Evolutionary conservation across 2,329 filamentous ascomycete species (phyloP), one percentile per base, ranked within the genome.

Genomic region (Hymenoscyphus linearis): DNA sequence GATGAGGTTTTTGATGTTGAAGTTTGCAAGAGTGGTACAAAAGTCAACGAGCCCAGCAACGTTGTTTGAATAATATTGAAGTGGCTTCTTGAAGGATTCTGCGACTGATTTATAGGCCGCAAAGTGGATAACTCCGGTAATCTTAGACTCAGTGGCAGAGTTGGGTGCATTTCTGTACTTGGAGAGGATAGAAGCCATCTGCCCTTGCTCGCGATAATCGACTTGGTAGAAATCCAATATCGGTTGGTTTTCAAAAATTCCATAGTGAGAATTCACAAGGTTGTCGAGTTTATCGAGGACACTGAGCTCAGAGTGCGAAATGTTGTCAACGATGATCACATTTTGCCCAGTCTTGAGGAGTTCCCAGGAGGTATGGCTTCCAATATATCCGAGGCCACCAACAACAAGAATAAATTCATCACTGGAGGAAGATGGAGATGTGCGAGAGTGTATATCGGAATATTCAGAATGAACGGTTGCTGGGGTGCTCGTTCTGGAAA

Each of bases 11-110:
- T 83, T 85, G 73, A 88, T 85, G 55, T 79, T 76, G 68, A 82
- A 82, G 61, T 83, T 77, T 58, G 80, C 79, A 36, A 87, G 78
- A 2, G 80, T 76, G 22, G 77, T 74, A 25, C 85, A 77, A 60
- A 88, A 80, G 62, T 85, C 79, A 52, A 88, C 76, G 5, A 87
- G 75, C 0, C 85, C 85, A 67, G 80, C 82, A 47, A 88, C 83
- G 64, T 88, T 88, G 76, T 87, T 88, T 63, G 79, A 78, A 73
- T 88, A 88, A 73, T 88, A 88, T 61, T 80, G 80, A 58, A 88
- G 73, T 0, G 85, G 85, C 65, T 78, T 76, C 25, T 74, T 72
- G 59, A 87, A 86, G 44, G 82, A 86, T 66, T 88, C 84, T 35
- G 80, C 80, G 0, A 88, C 84, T 1, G 85, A 83, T 71, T 88